phyloP scores from a whole-genome alignment of 257 asterid species.

The Petunia axillaris region DNA sequence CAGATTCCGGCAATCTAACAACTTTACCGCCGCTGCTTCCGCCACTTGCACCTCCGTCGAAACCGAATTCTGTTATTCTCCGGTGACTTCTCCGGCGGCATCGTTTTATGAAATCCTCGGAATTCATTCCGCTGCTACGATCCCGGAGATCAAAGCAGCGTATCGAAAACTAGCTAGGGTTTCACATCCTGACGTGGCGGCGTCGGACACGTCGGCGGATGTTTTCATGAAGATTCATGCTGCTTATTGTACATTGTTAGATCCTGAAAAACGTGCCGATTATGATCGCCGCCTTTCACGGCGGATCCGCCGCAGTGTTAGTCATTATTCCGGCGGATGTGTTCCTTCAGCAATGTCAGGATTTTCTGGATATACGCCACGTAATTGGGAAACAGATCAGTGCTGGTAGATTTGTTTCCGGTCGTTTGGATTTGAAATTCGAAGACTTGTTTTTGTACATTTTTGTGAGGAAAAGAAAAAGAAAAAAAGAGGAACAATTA shows the following conservation, averaged over 20 bases:
- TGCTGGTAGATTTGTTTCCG: slow-evolving; percentile 25
- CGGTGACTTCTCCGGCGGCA: slow-evolving; percentile 8
- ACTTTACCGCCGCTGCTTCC: background rate
- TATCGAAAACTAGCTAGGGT: slow-evolving; percentile 28
- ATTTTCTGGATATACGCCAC: background rate
- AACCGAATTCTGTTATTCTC: background rate
- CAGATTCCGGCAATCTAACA: slow-evolving; percentile 25
- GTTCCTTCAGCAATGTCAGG: slow-evolving; percentile 23
- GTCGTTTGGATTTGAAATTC: background rate
- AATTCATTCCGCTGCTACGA: slow-evolving; percentile 24
- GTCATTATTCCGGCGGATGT: slow-evolving; percentile 22
- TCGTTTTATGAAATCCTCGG: slow-evolving; percentile 31
- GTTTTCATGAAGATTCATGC: slow-evolving; percentile 30
- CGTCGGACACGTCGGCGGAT: slow-evolving; percentile 26
- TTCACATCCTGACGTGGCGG: slow-evolving; percentile 35
- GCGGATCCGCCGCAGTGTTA: background rate
- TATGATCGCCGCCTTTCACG: slow-evolving; percentile 28
- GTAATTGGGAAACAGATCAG: slow-evolving; percentile 38
- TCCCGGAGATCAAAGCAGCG: slow-evolving; percentile 32
- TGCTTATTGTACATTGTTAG: slow-evolving; percentile 31
- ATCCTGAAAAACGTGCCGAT: slow-evolving; percentile 34
- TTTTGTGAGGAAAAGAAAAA: background rate
- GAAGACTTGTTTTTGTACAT: slow-evolving; percentile 2
- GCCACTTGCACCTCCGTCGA: slow-evolving; percentile 21
- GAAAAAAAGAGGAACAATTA: background rate